Base-by-base conservation (phyloP, 139 green algal species). In the Mychonastes homosphaera region DNA sequence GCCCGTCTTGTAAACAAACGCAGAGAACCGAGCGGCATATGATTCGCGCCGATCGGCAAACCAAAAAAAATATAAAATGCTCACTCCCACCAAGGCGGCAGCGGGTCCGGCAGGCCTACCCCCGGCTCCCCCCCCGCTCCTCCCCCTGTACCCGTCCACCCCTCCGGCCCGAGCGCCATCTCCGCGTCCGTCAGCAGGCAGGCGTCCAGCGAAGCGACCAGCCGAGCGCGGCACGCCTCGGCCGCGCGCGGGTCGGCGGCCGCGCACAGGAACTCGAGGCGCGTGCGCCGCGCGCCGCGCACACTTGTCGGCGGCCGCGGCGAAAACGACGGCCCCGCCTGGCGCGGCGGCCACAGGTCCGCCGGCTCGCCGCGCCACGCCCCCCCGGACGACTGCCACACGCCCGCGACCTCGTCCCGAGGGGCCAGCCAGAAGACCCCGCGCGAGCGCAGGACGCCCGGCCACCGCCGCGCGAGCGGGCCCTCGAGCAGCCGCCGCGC, bases 401-500 rank as follows among this genome's bases (percentile, higher is more conserved):
- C 36, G 29, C 70, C 78, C 62, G 74, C 76, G 21, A 81, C 48
- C 26, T 80, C 69, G 45, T 85, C 62, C 6, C 78, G 65, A 1
- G 67, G 76, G 12, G 78, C 78, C 28, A 85, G 63, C 78, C 78
- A 85, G 50, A 76, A 79, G 66, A 81, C 82, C 23, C 78, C 78
- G 64, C 82, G 82, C 27, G 49, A 74, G 32, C 77, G 54, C 64
- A 84, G 56, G 36, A 84, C 75, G 19, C 75, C 71, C 21, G 53
- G 23, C 75, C 75, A 82, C 29, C 34, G 28, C 38, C 35, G 26
- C 4, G 64, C 71, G 13, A 84, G 59, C n/a, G 67, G 72, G 3
- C 13, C 19, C 0, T 79, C 74, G 52, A 75, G 10, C 30, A 85
- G 46, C 28, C 74, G 64, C 35, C 33, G 10, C 2, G 78, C 71